Evolutionary conservation across 257 asterid species (phyloP), one percentile per base, ranked within the genome.

Genomic region (Linderniella brevidens): DNA sequence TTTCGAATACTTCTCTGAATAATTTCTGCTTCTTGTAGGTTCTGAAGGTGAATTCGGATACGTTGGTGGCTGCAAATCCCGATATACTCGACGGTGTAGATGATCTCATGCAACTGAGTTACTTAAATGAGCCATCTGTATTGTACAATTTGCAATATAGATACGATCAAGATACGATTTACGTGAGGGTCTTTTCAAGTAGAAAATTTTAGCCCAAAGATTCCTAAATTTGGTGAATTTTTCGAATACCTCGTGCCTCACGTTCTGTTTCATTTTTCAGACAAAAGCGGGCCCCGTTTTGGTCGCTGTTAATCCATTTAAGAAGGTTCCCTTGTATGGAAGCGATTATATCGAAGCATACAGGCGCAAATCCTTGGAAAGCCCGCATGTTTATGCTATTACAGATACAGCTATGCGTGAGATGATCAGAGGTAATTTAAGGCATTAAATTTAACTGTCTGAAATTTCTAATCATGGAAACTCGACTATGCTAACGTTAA

Each of bases 271-370:
- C 59, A 54, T n/a, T 54, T 63, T 75, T 52, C 68, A 90, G 99
- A 85, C 96, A 55, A 90, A 85, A 79, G 99, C 99, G 46, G 99
- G 99, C 43, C 99, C 99, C 41, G 92, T 90, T 50, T 69, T 90
- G 66, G 94, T 90, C 55, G 99, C 99, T 13, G 55, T 90, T 59
- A 90, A 90, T 67, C 99, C 99, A 56, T 84, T 85, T 42, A 90
- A 85, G 79, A 74, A 77, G 64, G 92, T 90, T 14, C 59, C 85
- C 7, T 61, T 90, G 50, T 90, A 81, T 75, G 82, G 92, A 46
- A 73, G 66, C 57, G 76, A 81, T 55, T 75, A 67, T 55, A 69
- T 90, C 62, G 81, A 85, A 69, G 94, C 93, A 17, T 90, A 90
- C 64, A 81, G 71, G 79, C 61, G 66, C 52, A 90, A 85, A 75